Percentiles rank a stretch among this genome's conserved stretches.
phyloP scores from a whole-genome alignment of 2,329 filamentous ascomycete species.

The Leptographium galeiforme region DNA sequence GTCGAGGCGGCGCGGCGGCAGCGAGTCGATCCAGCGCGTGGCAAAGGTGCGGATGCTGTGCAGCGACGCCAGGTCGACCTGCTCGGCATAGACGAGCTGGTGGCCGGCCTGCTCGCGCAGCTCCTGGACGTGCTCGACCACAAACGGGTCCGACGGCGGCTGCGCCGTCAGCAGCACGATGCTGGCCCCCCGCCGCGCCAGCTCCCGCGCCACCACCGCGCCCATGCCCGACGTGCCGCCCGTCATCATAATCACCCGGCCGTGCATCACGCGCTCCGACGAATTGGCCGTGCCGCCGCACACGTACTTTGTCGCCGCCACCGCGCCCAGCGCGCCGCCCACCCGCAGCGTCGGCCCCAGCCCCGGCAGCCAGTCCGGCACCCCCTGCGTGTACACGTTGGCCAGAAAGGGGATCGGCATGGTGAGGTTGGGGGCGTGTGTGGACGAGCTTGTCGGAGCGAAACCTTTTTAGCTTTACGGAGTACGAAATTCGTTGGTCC shows the following conservation, averaged over 20 bases:
- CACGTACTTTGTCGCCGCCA: slow-evolving; percentile 53
- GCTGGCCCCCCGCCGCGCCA: slow-evolving; percentile 77
- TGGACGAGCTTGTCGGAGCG: no score
- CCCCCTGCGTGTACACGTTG: slow-evolving; percentile 31
- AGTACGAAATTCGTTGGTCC: no score
- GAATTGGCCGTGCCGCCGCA: slow-evolving; percentile 61
- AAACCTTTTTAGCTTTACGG: no score
- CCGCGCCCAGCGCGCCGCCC: slow-evolving; percentile 13
- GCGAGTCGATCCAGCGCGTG: slow-evolving; percentile 95
- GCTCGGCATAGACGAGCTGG: slow-evolving; percentile 84
- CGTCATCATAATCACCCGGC: slow-evolving; percentile 86
- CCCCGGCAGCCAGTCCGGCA: slow-evolving; percentile 33
- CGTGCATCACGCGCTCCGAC: slow-evolving; percentile 76
- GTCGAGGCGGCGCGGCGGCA: slow-evolving; percentile 75
- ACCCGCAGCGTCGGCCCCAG: slow-evolving; percentile 28
- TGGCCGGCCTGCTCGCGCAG: slow-evolving; percentile 65
- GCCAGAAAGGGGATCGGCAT: slow-evolving; percentile 42
- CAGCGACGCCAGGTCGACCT: slow-evolving; percentile 80
- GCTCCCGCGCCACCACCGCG: slow-evolving; percentile 56
- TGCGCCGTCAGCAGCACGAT: slow-evolving; percentile 79
- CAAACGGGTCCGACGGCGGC: slow-evolving; percentile 69
- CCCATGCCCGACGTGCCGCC: slow-evolving; percentile 92
- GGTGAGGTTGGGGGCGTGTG: not conserved
- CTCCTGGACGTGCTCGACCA: slow-evolving; percentile 87
- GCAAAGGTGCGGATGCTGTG: slow-evolving; percentile 86